phyloP scores from a whole-genome alignment of 371 early-diverging fungal species.

The Choanephora cucurbitarum region DNA sequence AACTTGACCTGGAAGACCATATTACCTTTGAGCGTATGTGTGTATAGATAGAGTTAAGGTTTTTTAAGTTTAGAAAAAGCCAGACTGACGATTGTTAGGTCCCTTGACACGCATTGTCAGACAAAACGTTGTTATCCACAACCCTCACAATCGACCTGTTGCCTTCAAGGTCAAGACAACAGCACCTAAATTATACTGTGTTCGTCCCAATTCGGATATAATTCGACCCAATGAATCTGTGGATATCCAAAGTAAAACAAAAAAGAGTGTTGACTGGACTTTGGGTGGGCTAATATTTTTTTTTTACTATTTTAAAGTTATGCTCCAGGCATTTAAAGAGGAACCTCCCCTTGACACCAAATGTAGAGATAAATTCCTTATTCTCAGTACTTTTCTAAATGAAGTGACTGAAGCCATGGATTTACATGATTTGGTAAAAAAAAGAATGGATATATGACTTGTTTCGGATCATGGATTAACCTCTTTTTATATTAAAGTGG shows the following conservation, averaged over 20 bases:
- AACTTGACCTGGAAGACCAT: conserved; percentile 15
- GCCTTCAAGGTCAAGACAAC: conserved; percentile 94
- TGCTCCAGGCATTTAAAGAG: conserved; percentile 76
- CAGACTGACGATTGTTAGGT: conserved; percentile 39
- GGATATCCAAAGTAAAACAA: conserved; percentile 65
- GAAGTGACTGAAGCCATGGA: conserved; percentile 36
- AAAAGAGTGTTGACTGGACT: neutral
- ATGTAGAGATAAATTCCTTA: conserved; percentile 87
- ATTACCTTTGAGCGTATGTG: conserved; percentile 29
- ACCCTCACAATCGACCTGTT: conserved; percentile 57
- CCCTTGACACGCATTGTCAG: conserved; percentile 68
- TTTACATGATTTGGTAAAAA: conserved; percentile 41
- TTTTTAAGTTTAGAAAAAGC: no score
- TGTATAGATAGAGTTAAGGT: neutral
- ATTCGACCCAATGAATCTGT: conserved; percentile 61
- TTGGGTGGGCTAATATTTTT: no score
- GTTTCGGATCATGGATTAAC: neutral
- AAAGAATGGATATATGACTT: neutral
- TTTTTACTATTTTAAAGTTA: conserved; percentile 42
- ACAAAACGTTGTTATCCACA: conserved; percentile 54
- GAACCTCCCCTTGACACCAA: conserved; percentile 69
- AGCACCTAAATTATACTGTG: conserved; percentile 89
- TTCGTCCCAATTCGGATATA: conserved; percentile 85
- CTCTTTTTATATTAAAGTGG: conserved; percentile 14
- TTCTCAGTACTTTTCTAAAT: conserved; percentile 53